Percentiles rank a stretch among this genome's conserved stretches.
phyloP scores from a whole-genome alignment of 1,284 basidiomycete species.

The Sporisorium graminicola region DNA sequence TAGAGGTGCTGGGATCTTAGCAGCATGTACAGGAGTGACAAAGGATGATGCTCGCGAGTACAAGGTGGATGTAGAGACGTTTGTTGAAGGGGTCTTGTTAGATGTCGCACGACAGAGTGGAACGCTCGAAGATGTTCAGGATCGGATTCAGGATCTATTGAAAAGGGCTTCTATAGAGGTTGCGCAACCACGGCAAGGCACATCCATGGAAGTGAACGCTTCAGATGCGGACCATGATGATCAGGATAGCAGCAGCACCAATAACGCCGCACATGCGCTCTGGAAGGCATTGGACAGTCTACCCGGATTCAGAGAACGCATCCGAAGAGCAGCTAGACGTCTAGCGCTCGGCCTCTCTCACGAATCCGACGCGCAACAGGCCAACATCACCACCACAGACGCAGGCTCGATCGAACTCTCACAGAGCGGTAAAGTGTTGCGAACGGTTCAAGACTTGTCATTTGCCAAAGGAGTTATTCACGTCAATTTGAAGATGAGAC shows the following conservation, averaged over 20 bases:
- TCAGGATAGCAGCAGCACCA: not conserved
- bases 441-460: slow-evolving; percentile 38
- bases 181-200: not conserved
- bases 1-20: not conserved
- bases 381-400: slow-evolving; percentile 18
- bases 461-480: slow-evolving; percentile 45
- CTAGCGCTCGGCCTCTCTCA: slow-evolving; percentile 43
- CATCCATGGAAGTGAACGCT: not conserved
- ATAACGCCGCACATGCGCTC: slow-evolving; percentile 7
- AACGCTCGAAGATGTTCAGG: slow-evolving; percentile 31
- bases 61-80: slow-evolving; percentile 25
- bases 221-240: slow-evolving; percentile 11
- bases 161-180: slow-evolving; percentile 6
- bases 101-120: not conserved
- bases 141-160: slow-evolving; percentile 2
- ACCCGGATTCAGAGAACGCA: slow-evolving; percentile 39
- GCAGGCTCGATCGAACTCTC: slow-evolving; percentile 14
- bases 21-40: not conserved
- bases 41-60: not conserved
- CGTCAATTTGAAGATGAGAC: slow-evolving; percentile 6
- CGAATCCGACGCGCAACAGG: slow-evolving; percentile 30
- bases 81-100: slow-evolving; percentile 18
- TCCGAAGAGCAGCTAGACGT: slow-evolving; percentile 45
- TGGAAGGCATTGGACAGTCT: slow-evolving; percentile 40
- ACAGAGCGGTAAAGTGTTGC: slow-evolving; percentile 20